Evolutionary conservation across 208 protist genomes (phyloP), one percentile per base, ranked within the genome.

Genomic region (Acanthamoeba divionensis): DNA sequence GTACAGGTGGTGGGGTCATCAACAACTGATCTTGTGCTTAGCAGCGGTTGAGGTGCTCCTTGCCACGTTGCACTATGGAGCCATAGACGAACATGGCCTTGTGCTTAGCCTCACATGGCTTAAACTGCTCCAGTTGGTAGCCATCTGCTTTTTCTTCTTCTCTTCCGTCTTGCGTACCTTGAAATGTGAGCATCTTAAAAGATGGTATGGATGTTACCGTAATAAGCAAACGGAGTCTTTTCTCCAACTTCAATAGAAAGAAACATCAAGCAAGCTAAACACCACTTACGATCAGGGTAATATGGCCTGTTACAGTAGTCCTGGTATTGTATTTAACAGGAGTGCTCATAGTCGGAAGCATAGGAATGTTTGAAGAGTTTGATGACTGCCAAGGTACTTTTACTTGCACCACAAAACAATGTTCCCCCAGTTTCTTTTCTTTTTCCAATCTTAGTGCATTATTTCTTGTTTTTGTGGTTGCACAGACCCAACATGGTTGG

Each of bases 131-230:
- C 71, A 82, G 71, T 50, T 82, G 45, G 54, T 44, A 24, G 71
- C 71, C 71, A 82, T 82, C 71, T 82, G 71, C 71, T 82, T 82
- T 50, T 82, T 82, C 71, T 82, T 82, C 26, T 82, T 82, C 71
- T 50, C 54, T 15, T 60, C 71, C 12, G 71, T 82, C 2, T 21
- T 82, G 13, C 38, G 71, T 1, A 62, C 71, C 26, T 82, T 44
- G 71, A 50, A 50, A 44, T 38, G 31, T 21, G 71, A 82, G 26
- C 71, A 82, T 36, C 38, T 54, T 31, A 57, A 62, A 29, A 82
- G 60, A 50, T 13, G 45, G 71, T 79, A 79, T 5, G 67, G 1
- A 0, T 60, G 1, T 26, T n/a, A n/a, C n/a, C n/a, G n/a, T n/a
- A n/a, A n/a, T n/a, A n/a, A n/a, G n/a, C n/a, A 1, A 60, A 60